Base-by-base conservation (phyloP, 345 rosid species). In the Aquilaria malaccensis region DNA sequence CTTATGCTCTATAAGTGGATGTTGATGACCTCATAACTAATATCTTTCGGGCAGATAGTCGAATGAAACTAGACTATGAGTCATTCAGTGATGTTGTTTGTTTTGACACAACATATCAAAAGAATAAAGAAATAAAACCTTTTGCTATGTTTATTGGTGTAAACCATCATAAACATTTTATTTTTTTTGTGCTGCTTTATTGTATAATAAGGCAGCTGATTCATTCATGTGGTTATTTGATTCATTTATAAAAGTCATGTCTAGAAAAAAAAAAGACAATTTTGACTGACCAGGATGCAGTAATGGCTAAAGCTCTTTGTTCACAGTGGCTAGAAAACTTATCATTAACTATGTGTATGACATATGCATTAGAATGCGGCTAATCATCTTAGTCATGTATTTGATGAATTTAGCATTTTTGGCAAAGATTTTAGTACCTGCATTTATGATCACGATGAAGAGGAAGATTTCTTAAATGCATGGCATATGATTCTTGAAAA, bases 401-500 rank as follows among this genome's bases (percentile, higher is more conserved):
- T 60, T 60, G 22, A 31, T 29, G 29, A 47, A 51, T 51, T 22
- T 13, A 51, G 13, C 6, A n/a, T 4, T 5, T 57, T 53, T 45
- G 51, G 13, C 11, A 9, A 41, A 10, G 59, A 63, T 53, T 52
- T 63, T 43, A 63, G 59, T 52, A 2, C 15, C 1, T 54, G 59
- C 41, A 58, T 54, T n/a, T 54, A 52, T 63, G 67, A 45, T 54
- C 13, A 54, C 52, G 59, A 63, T n/a, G 59, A 63, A 7, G 67
- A 63, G n/a, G 55, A 12, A 1, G 10, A 55, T 13, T 63, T 45
- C 45, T 0, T 53, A 9, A 13, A 7, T 3, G 49, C 48, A 37
- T 63, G 50, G 58, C 4, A 53, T 13, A 12, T n/a, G 11, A 63
- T 64, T 60, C 47, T 64, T 64, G 52, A 30, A 13, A 48, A 64